Conservation (phyloP, 2,329 filamentous ascomycete species). For the Cladosporium sp. region DNA sequence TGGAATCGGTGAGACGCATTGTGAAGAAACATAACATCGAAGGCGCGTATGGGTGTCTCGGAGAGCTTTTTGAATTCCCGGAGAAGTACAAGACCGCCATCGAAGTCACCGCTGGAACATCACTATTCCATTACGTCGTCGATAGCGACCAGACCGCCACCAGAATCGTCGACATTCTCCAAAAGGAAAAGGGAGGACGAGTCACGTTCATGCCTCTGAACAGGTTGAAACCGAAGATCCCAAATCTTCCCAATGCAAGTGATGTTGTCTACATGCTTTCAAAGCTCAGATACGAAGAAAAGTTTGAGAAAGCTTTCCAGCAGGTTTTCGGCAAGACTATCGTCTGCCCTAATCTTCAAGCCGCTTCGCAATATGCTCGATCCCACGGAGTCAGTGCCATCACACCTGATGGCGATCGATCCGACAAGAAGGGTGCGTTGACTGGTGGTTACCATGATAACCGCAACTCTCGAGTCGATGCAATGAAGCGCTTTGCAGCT, state of each 20-base stretch:
- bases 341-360: slow-evolving; percentile 81
- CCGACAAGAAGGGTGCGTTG: slow-evolving; percentile 90
- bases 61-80: slow-evolving; percentile 82
- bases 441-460: slow-evolving; percentile 92
- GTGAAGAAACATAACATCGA: slow-evolving; percentile 73
- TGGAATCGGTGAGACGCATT: slow-evolving; percentile 79
- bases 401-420: slow-evolving; percentile 88
- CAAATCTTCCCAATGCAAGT: slow-evolving; percentile 76
- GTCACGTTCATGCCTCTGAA: slow-evolving; percentile 94
- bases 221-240: slow-evolving; percentile 61
- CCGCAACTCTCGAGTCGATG: slow-evolving; percentile 78
- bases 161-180: slow-evolving; percentile 71
- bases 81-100: slow-evolving; percentile 83
- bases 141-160: slow-evolving; percentile 87
- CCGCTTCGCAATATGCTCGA: slow-evolving; percentile 85
- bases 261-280: slow-evolving; percentile 84
- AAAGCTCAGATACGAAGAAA: slow-evolving; percentile 73
- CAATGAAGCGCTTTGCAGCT: slow-evolving; percentile 67
- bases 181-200: slow-evolving; percentile 74
- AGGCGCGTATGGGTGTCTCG: slow-evolving; percentile 86
- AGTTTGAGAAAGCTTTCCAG: slow-evolving; percentile 79
- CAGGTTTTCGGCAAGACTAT: slow-evolving; percentile 96
- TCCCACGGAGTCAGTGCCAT: slow-evolving; percentile 90
- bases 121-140: slow-evolving; percentile 93
- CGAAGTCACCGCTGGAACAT: slow-evolving; percentile 87